Evolutionary conservation across 257 asterid species (phyloP).

Genomic region (Solanum peruvianum): DNA sequence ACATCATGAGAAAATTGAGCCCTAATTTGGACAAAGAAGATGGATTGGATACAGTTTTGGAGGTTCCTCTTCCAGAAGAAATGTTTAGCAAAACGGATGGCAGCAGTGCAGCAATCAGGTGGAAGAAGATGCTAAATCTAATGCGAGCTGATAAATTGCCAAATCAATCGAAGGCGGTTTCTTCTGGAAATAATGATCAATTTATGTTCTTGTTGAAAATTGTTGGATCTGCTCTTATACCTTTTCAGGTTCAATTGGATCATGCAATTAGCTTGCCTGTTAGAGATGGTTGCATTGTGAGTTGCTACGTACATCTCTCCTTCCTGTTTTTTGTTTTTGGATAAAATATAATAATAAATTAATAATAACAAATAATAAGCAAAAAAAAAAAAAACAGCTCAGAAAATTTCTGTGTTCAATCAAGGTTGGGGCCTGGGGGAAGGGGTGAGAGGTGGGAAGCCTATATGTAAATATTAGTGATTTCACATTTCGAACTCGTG

Average conservation of each 20-base stretch:
- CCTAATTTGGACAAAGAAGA: constrained; percentile 64
- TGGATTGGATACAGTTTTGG: constrained; percentile 72
- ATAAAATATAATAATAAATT: not conserved
- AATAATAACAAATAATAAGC: too few relatives aligned
- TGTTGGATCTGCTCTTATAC: constrained; percentile 76
- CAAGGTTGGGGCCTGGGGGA: not conserved
- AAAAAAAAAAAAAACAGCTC: too few relatives aligned
- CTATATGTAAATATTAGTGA: not conserved
- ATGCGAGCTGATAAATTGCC: constrained; percentile 40
- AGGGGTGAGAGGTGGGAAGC: not conserved
- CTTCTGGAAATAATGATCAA: constrained; percentile 38
- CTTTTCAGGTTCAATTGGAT: constrained; percentile 49
- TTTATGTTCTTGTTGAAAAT: constrained; percentile 64
- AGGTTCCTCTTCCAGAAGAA: constrained; percentile 85
- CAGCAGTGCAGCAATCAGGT: constrained; percentile 43
- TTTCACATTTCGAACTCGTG: not conserved
- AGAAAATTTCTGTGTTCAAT: not conserved
- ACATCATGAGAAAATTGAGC: constrained; percentile 41
- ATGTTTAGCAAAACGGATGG: constrained; percentile 69
- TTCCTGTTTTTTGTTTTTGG: not conserved
- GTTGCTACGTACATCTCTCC: not conserved
- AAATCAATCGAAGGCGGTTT: constrained; percentile 5
- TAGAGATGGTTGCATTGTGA: constrained; percentile 59
- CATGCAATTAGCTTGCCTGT: constrained; percentile 40
- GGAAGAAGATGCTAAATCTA: constrained; percentile 66